Base-by-base conservation (phyloP, 2,329 filamentous ascomycete genomes). In the Ceratocystis cubensis region DNA sequence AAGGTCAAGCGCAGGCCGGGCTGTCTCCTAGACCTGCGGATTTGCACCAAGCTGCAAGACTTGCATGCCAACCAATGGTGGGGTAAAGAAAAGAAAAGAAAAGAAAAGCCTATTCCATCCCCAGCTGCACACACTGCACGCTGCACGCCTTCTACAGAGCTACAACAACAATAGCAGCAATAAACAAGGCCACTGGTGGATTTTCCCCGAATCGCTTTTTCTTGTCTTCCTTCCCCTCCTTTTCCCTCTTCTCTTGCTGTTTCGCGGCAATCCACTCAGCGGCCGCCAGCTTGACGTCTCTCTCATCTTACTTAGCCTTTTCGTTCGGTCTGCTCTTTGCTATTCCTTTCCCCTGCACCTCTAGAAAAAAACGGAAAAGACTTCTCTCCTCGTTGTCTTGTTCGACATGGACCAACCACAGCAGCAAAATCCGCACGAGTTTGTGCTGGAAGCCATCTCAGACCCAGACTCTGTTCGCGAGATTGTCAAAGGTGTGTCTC, bases 391-490 rank as follows among this genome's bases (percentile, higher is more conserved):
- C 63, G 13, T 28, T 57, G 28, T 33, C 15, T 37, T 46, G n/a
- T 6, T 44, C 66, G 67, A 65, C 67, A 82, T 82, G 79, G 80
- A 82, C 67, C 77, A 78, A 69, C 78, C 89, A 68, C 90, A 91
- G 72, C 56, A 48, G 17, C 57, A 62, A 44, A 44, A 48, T 33
- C 37, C 66, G 15, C 53, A 61, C 17, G 91, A 96, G 77, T 96
- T 96, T 78, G 90, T 89, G 71, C 84, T 99, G 74, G 92, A 96
- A 75, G 87, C 96, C 73, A 95, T 96, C 75, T 89, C 92, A 68
- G 94, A 97, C 77, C 89, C 91, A 64, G 84, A 85, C 56, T 94
- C 88, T 66, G 90, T 96, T 70, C 90, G 89, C 75, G 93, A 97
- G 74, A 88, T 97, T 66, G 87, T 97, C 69, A 92, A 93, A 85